phyloP scores from a whole-genome alignment of 306 rosid species.

The Arachis hypogaea region DNA sequence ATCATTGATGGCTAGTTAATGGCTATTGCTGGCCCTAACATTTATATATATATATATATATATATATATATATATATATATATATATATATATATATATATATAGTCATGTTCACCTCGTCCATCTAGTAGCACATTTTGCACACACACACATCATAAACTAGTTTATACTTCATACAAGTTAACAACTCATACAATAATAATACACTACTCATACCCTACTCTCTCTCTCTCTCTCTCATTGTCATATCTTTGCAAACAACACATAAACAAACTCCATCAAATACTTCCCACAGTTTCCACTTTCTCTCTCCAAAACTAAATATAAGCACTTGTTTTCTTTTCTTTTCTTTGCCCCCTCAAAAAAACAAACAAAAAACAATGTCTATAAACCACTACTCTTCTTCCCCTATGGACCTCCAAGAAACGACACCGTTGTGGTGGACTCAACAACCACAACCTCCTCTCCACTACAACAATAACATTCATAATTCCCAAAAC shows the following conservation, averaged over 20 bases:
- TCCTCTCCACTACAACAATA: conserved; percentile 27
- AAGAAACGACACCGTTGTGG: conserved; percentile 51
- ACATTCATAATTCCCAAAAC: background rate
- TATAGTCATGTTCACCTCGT: background rate
- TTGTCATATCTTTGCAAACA: conserved; percentile 51
- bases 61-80: no score
- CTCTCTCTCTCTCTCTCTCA: conserved; percentile 43
- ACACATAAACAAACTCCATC: conserved; percentile 39
- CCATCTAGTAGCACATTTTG: background rate
- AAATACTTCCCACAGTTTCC: conserved; percentile 42
- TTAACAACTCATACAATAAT: no score
- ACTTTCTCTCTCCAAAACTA: background rate
- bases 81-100: no score
- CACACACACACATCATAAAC: conserved; percentile 42
- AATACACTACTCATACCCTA: conserved; percentile 44
- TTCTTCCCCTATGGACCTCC: conserved; percentile 42
- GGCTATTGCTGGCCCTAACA: no score
- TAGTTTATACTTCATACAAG: conserved; percentile 4
- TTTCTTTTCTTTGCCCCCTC: conserved; percentile 21
- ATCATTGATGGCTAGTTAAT: no score
- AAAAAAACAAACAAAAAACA: background rate
- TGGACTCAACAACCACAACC: conserved; percentile 49
- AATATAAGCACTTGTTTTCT: background rate
- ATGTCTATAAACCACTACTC: conserved; percentile 65
- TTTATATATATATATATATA: no score